Evolutionary conservation across 2,329 filamentous ascomycete species (phyloP), one percentile per base, ranked within the genome.

Genomic region (Cytospora leucostoma): DNA sequence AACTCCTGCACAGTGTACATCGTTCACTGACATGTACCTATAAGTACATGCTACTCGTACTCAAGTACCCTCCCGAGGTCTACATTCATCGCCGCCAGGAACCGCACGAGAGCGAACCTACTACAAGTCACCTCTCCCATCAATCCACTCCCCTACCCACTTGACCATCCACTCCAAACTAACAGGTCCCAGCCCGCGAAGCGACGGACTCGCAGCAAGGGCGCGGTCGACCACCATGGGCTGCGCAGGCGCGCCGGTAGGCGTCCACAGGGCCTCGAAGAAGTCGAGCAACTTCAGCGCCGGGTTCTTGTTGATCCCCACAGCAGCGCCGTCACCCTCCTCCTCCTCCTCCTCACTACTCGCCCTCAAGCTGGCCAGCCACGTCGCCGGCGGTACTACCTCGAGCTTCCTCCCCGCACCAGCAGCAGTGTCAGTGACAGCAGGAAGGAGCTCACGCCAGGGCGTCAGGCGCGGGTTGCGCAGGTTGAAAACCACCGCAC

Each of bases 81-180:
- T n/a, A n/a, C n/a, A n/a, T n/a, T n/a, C n/a, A n/a, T n/a, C n/a
- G n/a, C n/a, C n/a, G n/a, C 27, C 27, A 27, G 27, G 27, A 27
- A 27, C 27, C 17, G 13, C 38, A n/a, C 4, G 7, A 40, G 13
- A 40, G 12, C n/a, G n/a, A n/a, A n/a, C 17, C 38, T 40, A 17
- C 27, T 27, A 4, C 27, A 27, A 6, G 17, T 17, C 38, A 40
- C 38, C 2, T 40, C 38, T 40, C 1, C 7, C 38, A 50, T 54
- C 33, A 21, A 66, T 59, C 76, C 73, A 78, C 60, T 76, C 72
- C 0, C 62, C 40, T 35, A 76, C 62, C 74, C 74, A 78, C 59
- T 72, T 73, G 3, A 58, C 44, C 66, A 78, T 69, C 74, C 71
- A 77, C 32, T 71, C 69, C 3, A 57, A 12, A n/a, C 67, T 70